These are phyloP conservation scores for Cladosporium cucumerinum DNA, from an alignment of 2,329 filamentous ascomycete genomes.

Conservation along the genomic window DNA sequence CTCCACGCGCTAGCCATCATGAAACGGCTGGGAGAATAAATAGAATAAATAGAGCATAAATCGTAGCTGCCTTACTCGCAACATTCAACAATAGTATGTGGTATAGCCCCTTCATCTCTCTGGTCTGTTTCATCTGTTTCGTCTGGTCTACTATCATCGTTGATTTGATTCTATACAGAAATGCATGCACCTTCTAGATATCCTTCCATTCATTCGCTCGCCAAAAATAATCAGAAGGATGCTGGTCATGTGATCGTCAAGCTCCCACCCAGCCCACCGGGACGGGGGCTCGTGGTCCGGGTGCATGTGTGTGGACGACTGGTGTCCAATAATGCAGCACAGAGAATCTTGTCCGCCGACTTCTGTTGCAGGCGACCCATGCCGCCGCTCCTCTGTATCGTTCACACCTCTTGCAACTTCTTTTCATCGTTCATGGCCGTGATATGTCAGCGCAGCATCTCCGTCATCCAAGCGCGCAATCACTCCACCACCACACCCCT, in stretches of 20 bases:
- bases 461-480: neutral
- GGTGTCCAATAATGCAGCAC: neutral
- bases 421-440: neutral
- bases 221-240: neutral
- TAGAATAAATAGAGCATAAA: neutral
- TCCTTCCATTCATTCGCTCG: neutral
- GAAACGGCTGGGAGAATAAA: neutral
- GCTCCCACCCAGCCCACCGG: neutral
- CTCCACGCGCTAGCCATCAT: conserved; percentile 8
- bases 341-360: neutral
- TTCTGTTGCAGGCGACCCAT: neutral
- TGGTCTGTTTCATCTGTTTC: neutral
- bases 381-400: neutral
- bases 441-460: neutral
- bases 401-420: neutral
- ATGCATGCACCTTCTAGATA: neutral
- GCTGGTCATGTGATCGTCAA: neutral
- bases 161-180: neutral
- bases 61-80: neutral
- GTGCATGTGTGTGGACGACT: neutral
- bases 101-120: neutral
- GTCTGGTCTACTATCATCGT: neutral
- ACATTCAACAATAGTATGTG: neutral
- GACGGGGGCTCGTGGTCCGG: neutral
- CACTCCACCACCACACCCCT: neutral